Base-by-base conservation (phyloP, 2,329 filamentous ascomycete species). In the Venturia carpophila region DNA sequence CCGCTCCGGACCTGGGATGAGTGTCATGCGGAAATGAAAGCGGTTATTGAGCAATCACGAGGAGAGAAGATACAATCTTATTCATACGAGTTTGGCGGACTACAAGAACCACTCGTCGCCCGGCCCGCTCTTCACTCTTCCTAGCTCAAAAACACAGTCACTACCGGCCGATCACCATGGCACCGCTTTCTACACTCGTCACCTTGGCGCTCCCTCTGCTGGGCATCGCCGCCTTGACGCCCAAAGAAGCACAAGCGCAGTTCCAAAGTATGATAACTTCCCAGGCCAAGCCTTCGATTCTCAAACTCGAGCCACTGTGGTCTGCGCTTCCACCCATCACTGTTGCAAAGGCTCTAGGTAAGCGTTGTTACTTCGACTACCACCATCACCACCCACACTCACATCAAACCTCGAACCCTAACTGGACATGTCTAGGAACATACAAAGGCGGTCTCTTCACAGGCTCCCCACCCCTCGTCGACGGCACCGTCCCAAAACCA, bases 391-490 rank as follows among this genome's bases (percentile, higher is more conserved):
- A 19, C 42, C 15, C 15, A 45, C 17, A n/a, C 42, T 45, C 4
- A 45, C n/a, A 17, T 1, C 19, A 45, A 45, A 5, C 17, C 6
- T 45, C 30, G 30, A 3, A 6, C 30, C 30, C 30, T 34, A 34
- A 34, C 30, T 34, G 3, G 3, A 6, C 30, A 34, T 6, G 6
- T 3, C 30, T 34, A 45, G 62, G 62, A 19, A 64, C 47, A 10
- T 64, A 64, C 49, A 49, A 58, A n/a, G 62, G 62, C 24, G 62
- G 62, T 34, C 49, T 55, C 37, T 64, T 64, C 62, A 47, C 3
- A 11, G 62, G 62, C 10, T 17, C 34, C n/a, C 9, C 39, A n/a
- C 39, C 39, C 1, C 7, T 27, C 21, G 21, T 52, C 47, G 37
- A 60, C 11, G 39, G 39, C 13, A 19, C 10, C 56, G 47, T 52